A percentile compares a stretch with the other conserved stretches of the same genome.
phyloP scores from a whole-genome alignment of 2,329 filamentous ascomycete genomes.

The Fusarium chlamydosporum region DNA sequence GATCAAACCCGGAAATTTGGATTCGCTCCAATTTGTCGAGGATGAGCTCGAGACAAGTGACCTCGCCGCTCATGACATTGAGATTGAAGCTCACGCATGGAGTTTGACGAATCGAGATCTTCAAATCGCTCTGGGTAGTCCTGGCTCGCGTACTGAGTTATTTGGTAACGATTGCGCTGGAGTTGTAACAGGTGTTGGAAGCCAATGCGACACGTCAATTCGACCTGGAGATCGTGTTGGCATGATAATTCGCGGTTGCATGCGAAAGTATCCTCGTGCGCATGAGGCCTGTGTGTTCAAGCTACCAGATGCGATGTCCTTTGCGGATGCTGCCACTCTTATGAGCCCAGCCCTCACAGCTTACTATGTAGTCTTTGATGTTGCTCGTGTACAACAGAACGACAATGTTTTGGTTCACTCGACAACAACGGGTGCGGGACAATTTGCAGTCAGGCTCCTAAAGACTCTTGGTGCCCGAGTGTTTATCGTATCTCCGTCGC shows the following conservation, averaged over 20 bases:
- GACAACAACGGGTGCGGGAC: background rate
- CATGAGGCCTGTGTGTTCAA: background rate
- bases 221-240: background rate
- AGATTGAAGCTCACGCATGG: constrained; percentile 6
- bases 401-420: background rate
- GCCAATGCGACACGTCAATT: rapidly evolving
- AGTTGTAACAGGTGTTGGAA: background rate
- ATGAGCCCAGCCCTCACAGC: background rate
- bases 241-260: background rate
- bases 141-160: rapidly evolving
- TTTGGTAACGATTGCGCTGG: background rate
- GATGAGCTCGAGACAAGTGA: rapidly evolving
- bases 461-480: background rate
- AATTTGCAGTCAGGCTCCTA: background rate
- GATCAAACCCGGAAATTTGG: background rate
- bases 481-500: rapidly evolving
- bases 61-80: background rate
- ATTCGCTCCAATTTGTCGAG: background rate
- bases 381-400: background rate
- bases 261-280: background rate
- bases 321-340: background rate
- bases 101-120: background rate
- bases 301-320: background rate
- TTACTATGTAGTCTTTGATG: background rate
- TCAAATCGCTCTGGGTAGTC: background rate